These are phyloP conservation scores for Euclidium syriacum DNA, from an alignment of 345 rosid species.

Conservation along the genomic window DNA sequence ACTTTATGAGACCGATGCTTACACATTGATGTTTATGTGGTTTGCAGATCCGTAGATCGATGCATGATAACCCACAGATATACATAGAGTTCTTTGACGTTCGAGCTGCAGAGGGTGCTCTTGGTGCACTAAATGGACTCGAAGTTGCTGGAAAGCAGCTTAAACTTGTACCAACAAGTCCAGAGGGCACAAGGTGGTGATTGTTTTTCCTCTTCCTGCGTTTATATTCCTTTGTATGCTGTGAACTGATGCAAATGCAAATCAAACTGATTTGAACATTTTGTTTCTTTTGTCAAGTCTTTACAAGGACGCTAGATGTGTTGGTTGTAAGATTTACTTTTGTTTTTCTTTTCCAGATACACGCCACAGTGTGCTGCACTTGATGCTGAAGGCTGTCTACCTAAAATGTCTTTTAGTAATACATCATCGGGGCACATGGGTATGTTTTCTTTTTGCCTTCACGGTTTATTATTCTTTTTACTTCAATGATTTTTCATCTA, in stretches of 20 bases:
- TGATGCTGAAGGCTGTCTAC: conserved; percentile 41
- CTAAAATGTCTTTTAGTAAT: conserved; percentile 41
- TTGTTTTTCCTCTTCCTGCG: background rate
- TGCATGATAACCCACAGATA: conserved; percentile 49
- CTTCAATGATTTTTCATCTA: conserved; percentile 11
- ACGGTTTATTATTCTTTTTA: background rate
- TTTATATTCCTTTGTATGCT: conserved; percentile 3
- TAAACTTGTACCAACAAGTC: conserved; percentile 51
- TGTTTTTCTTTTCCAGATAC: conserved; percentile 38
- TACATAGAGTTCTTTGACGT: conserved; percentile 71
- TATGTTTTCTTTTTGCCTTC: conserved; percentile 31
- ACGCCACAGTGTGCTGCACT: conserved; percentile 41
- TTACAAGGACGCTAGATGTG: background rate
- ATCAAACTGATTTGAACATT: conserved; percentile 2
- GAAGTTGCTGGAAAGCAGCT: conserved; percentile 76
- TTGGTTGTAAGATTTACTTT: background rate
- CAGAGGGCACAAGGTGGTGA: conserved; percentile 49
- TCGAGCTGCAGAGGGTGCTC: conserved; percentile 85
- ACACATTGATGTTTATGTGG: conserved; percentile 13
- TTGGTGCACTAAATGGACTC: conserved; percentile 50
- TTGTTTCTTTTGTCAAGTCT: conserved; percentile 6
- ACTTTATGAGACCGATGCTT: conserved; percentile 6
- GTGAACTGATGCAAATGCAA: conserved; percentile 8
- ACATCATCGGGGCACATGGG: conserved; percentile 43
- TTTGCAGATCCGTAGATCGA: conserved; percentile 61